Conservation (phyloP, 2,329 filamentous ascomycete genomes). For the Chaetomium sp. region DNA sequence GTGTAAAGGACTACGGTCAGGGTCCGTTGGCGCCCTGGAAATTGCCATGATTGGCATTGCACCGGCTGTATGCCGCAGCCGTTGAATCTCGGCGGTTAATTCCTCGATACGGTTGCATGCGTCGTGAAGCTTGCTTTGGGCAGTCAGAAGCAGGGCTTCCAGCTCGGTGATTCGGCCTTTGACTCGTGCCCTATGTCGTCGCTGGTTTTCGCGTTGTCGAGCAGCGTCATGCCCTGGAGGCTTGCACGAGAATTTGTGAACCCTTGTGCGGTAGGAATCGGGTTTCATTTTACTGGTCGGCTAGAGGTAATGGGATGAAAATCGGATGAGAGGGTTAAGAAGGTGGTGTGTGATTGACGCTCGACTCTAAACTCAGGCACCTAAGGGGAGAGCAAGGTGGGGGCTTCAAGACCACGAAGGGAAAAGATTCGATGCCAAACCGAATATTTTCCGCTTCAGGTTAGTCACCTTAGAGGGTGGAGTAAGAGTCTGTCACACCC, state of each 20-base stretch:
- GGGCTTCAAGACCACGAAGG: neutral
- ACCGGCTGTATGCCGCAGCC: conserved; percentile 3
- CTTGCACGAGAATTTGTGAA: conserved; percentile 26
- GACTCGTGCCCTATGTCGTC: conserved; percentile 41
- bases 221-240: conserved; percentile 28
- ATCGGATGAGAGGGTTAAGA: no score
- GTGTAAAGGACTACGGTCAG: no score
- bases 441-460: conserved; percentile 8
- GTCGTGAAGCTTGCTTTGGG: conserved; percentile 18
- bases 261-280: neutral
- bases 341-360: no score
- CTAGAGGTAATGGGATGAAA: no score
- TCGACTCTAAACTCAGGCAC: no score
- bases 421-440: conserved; percentile 22
- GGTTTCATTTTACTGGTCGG: neutral
- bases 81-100: conserved; percentile 14
- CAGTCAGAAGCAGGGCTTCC: conserved; percentile 27
- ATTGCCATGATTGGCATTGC: neutral
- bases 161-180: conserved; percentile 35
- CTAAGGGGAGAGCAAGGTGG: neutral
- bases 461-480: neutral
- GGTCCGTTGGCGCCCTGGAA: no score
- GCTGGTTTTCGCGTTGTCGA: conserved; percentile 46
- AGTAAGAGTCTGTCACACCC: no score
- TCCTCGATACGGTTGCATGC: conserved; percentile 18